Evolutionary conservation across 352 stramenopile genomes (phyloP).

Genomic region (Saprolegnia parasitica): DNA sequence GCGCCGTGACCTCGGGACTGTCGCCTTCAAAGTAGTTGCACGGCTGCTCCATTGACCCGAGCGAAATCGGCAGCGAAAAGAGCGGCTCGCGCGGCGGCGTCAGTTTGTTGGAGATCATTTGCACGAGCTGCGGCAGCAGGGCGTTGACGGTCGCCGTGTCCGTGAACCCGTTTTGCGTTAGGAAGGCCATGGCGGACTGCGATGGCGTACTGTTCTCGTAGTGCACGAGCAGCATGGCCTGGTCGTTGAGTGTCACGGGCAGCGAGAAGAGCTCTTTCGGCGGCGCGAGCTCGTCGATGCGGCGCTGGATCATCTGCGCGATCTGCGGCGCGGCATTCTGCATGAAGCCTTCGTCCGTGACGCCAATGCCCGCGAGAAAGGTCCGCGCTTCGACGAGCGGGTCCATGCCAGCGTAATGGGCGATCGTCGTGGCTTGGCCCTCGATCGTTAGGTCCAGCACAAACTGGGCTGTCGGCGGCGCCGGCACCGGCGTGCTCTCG

Average conservation of each 20-base stretch:
- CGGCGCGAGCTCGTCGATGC: conserved; percentile 32
- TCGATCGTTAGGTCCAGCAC: conserved; percentile 54
- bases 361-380: conserved; percentile 42
- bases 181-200: conserved; percentile 55
- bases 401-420: conserved; percentile 62
- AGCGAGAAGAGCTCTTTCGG: conserved; percentile 59
- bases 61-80: conserved; percentile 45
- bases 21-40: conserved; percentile 74
- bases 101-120: conserved; percentile 52
- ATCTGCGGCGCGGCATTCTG: conserved; percentile 54
- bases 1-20: conserved; percentile 55
- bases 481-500: conserved; percentile 37
- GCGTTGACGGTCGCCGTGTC: conserved; percentile 38
- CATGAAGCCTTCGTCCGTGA: conserved; percentile 48
- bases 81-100: conserved; percentile 36
- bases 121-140: conserved; percentile 49
- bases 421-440: conserved; percentile 40
- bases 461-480: conserved; percentile 53
- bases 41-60: conserved; percentile 40
- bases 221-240: conserved; percentile 49
- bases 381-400: conserved; percentile 53
- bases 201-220: conserved; percentile 53
- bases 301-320: conserved; percentile 50
- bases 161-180: conserved; percentile 53
- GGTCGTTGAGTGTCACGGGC: conserved; percentile 51